Evolutionary conservation across 192 early-diverging fungal species (phyloP), one percentile per base, ranked within the genome.

Genomic region (Rhizoclosmatium sp.): DNA sequence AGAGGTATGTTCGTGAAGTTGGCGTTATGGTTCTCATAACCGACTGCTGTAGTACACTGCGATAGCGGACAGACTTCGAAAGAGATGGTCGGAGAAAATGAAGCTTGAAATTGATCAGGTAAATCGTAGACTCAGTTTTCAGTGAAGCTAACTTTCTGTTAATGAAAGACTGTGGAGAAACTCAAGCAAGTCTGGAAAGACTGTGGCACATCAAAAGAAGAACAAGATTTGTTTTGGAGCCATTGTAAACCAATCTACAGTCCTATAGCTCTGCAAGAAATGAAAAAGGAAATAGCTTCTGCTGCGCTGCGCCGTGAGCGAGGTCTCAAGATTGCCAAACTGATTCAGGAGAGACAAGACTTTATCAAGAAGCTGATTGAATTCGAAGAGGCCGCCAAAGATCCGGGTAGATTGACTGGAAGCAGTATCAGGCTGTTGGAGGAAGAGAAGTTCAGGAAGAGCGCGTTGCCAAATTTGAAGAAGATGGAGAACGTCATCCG

Each of bases 361-460:
- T 65, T 85, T 23, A 19, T 81, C 40, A 67, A 91, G 87, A 87
- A 85, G 80, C 95, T 95, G 87, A 87, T 90, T 46, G 87, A 92
- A 9, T 95, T 95, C 79, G 94, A 95, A 78, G 86, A 86, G 61
- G 85, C 88, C 0, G 94, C 94, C 1, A 91, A 89, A 0, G 92
- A 95, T 69, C 94, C 94, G 3, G 83, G 85, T 44, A 82, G 94
- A 42, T 81, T 95, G n/a, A 92, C 92, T 61, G 82, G 89, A 65
- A 80, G 88, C 21, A 94, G 93, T 0, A 93, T 95, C 77, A 91
- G 89, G 65, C 81, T 95, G 9, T 67, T 93, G 39, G 93, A 95
- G 78, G 94, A 95, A 78, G 94, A 95, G 49, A 89, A 89, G 80
- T 95, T 92, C 82, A 74, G 94, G 46, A 93, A 93, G 59, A 87